Evolutionary conservation across 306 rosid genomes (phyloP).

Genomic region (Ormosia emarginata): DNA sequence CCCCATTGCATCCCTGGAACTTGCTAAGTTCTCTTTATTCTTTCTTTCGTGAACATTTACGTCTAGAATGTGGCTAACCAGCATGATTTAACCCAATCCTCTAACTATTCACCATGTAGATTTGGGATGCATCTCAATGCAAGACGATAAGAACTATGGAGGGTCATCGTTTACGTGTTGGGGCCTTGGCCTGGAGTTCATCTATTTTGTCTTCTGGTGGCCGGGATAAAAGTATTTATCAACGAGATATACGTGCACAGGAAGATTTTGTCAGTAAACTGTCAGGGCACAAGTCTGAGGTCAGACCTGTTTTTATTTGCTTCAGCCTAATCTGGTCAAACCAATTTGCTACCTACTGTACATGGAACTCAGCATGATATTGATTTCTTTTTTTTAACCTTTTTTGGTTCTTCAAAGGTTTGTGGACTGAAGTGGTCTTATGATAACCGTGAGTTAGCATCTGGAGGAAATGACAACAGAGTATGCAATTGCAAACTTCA

Average conservation of each 20-base stretch:
- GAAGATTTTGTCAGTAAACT: slow-evolving; percentile 82
- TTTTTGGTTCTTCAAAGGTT: slow-evolving; percentile 44
- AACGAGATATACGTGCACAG: slow-evolving; percentile 80
- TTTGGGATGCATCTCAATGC: slow-evolving; percentile 90
- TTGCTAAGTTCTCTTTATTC: background rate
- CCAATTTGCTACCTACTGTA: background rate
- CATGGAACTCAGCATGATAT: background rate
- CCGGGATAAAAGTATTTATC: slow-evolving; percentile 81
- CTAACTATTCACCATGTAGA: slow-evolving; percentile 38
- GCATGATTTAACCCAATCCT: slow-evolving; percentile 15
- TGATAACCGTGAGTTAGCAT: slow-evolving; percentile 88
- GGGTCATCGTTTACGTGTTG: slow-evolving; percentile 70
- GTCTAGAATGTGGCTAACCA: background rate
- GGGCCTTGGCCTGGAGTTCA: slow-evolving; percentile 89
- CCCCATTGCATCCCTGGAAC: background rate
- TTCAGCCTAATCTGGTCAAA: slow-evolving; percentile 15
- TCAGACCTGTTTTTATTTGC: slow-evolving; percentile 24
- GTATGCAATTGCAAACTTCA: slow-evolving; percentile 40
- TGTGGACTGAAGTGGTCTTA: slow-evolving; percentile 95
- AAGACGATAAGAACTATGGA: slow-evolving; percentile 73
- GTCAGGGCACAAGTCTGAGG: slow-evolving; percentile 94
- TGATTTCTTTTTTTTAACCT: slow-evolving; percentile 6
- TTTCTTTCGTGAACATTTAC: background rate
- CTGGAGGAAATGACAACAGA: slow-evolving; percentile 88
- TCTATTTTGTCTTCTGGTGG: slow-evolving; percentile 84